Evolutionary conservation across 2,329 filamentous ascomycete genomes (phyloP).

Genomic region (Hypoxylon sp.): DNA sequence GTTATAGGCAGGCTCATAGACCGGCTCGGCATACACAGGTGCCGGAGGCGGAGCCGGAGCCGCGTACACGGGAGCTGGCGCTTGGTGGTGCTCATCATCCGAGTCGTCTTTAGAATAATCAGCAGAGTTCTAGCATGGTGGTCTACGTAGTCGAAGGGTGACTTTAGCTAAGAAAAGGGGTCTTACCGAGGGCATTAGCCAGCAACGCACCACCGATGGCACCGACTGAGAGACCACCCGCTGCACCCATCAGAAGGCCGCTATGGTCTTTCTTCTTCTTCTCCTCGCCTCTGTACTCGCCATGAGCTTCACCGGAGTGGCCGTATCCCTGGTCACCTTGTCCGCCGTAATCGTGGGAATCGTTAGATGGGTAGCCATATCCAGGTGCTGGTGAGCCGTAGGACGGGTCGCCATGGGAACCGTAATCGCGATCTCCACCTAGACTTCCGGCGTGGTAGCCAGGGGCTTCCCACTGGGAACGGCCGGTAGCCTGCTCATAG

Average conservation of each 20-base stretch:
- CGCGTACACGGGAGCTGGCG: conserved; percentile 35
- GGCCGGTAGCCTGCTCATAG: conserved; percentile 69
- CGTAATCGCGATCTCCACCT: conserved; percentile 31
- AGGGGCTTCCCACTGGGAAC: conserved; percentile 73
- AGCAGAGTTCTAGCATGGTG: background rate
- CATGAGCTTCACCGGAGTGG: conserved; percentile 27
- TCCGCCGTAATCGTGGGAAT: conserved; percentile 37
- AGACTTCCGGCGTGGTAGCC: conserved; percentile 47
- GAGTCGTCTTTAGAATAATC: conserved; percentile 48
- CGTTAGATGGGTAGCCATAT: conserved; percentile 37
- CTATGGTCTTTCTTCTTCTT: conserved; percentile 59
- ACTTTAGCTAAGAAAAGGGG: background rate
- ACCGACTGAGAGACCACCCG: conserved; percentile 68
- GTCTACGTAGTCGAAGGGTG: background rate
- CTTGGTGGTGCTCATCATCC: conserved; percentile 45
- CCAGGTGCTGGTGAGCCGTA: background rate
- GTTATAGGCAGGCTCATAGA: conserved; percentile 54
- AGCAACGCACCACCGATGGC: conserved; percentile 68
- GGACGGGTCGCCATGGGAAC: conserved; percentile 38
- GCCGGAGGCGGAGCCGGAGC: conserved; percentile 47
- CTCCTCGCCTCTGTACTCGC: conserved; percentile 38
- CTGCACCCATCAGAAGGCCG: conserved; percentile 66
- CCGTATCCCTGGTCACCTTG: conserved; percentile 35
- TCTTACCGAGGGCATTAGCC: conserved; percentile 65
- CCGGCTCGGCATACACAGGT: conserved; percentile 31